A percentile compares a stretch with the other conserved stretches of the same genome.
Conservation (phyloP, 305 asterid species). For the Coffea humblotiana region DNA sequence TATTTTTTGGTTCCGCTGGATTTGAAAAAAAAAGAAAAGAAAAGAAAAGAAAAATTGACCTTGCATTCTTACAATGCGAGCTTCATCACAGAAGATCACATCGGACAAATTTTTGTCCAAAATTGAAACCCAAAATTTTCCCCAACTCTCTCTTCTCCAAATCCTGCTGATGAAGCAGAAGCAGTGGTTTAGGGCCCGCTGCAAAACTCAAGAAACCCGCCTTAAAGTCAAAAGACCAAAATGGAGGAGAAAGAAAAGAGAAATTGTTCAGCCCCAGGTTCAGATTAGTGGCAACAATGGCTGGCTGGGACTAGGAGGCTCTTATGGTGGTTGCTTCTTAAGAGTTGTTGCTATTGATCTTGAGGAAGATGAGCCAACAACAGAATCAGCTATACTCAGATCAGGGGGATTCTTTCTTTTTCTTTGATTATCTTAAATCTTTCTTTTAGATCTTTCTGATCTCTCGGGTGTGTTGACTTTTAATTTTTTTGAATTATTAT, state of each 20-base stretch:
- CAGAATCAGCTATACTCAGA: constrained; percentile 41
- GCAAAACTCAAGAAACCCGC: constrained; percentile 15
- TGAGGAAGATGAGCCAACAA: constrained; percentile 54
- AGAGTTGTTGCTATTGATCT: constrained; percentile 61
- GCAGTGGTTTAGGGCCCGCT: constrained; percentile 28
- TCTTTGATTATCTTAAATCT: too few species aligned
- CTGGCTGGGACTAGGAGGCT: constrained; percentile 99
- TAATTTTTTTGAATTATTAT: constrained; percentile 14
- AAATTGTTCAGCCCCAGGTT: constrained; percentile 75
- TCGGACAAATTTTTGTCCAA: too few species aligned
- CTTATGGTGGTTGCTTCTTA: constrained; percentile 52
- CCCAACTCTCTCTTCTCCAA: too few species aligned
- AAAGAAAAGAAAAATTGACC: too few species aligned
- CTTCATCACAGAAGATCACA: too few species aligned
- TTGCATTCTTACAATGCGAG: too few species aligned
- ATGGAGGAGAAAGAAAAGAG: constrained; percentile 36
- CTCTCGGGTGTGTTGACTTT: constrained; percentile 6
- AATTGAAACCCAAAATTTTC: too few species aligned
- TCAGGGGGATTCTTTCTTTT: background rate
- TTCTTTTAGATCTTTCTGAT: background rate
- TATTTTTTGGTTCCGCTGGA: too few species aligned
- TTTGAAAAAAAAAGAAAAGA: too few species aligned
- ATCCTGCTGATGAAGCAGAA: constrained; percentile 8
- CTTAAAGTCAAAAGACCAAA: constrained; percentile 28
- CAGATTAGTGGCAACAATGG: constrained; percentile 90